Evolutionary conservation across 2,329 filamentous ascomycete genomes (phyloP).

Genomic region (Colletotrichum melonis): DNA sequence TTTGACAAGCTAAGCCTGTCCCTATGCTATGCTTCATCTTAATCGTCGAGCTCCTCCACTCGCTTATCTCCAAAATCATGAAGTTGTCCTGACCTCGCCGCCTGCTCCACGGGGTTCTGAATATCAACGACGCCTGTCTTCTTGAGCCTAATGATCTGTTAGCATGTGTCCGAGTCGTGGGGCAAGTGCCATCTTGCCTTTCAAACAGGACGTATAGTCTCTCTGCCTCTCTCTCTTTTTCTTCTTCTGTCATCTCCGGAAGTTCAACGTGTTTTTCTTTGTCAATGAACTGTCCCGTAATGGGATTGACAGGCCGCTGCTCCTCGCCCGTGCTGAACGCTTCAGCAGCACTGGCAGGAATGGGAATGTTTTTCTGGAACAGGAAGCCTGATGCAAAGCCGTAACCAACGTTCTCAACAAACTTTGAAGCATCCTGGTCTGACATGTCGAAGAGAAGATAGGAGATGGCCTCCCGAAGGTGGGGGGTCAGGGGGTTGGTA

Average conservation of each 20-base stretch:
- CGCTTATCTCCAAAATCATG: constrained; percentile 73
- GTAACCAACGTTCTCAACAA: constrained; percentile 93
- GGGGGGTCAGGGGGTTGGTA: constrained; percentile 77
- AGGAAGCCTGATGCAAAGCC: constrained; percentile 93
- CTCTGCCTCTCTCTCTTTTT: constrained; percentile 93
- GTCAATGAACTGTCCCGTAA: constrained; percentile 86
- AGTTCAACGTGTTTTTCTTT: constrained; percentile 68
- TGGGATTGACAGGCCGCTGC: constrained; percentile 74
- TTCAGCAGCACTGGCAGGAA: constrained; percentile 75
- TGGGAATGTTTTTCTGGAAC: constrained; percentile 82
- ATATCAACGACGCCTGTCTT: constrained; percentile 81
- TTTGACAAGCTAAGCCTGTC: neutral
- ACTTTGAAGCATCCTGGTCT: constrained; percentile 79
- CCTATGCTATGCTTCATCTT: neutral
- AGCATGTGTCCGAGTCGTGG: neutral
- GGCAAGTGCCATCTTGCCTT: constrained; percentile 61
- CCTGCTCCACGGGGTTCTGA: constrained; percentile 81
- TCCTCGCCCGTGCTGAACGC: constrained; percentile 50
- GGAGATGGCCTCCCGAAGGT: constrained; percentile 79
- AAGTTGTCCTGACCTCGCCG: constrained; percentile 76
- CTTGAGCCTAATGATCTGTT: constrained; percentile 61
- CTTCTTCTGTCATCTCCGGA: constrained; percentile 87
- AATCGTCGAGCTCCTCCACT: constrained; percentile 56
- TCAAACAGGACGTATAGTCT: constrained; percentile 91
- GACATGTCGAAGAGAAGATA: constrained; percentile 89